phyloP scores from a whole-genome alignment of 768 basidiomycete genomes.

The Pleurotus tuber-regium region DNA sequence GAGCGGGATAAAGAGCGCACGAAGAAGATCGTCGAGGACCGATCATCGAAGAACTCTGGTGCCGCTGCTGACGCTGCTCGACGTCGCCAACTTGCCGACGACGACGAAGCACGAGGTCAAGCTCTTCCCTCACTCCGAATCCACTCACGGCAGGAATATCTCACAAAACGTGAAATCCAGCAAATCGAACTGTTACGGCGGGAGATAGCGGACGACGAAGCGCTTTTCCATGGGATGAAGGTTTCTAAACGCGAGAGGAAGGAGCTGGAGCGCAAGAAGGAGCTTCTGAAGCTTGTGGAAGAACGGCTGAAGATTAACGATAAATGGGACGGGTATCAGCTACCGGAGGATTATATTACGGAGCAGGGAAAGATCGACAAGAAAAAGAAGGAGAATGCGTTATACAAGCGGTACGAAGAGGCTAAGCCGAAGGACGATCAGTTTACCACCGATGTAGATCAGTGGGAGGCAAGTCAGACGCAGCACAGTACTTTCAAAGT shows the following conservation, averaged over 20 bases:
- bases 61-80: constrained; percentile 82
- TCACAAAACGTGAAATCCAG: constrained; percentile 95
- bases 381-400: constrained; percentile 89
- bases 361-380: constrained; percentile 98
- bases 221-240: constrained; percentile 88
- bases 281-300: constrained; percentile 87
- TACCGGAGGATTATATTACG: constrained; percentile 97
- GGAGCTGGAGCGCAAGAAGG: constrained; percentile 90
- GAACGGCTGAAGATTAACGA: constrained; percentile 94
- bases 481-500: constrained; percentile 85
- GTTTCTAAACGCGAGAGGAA: constrained; percentile 78
- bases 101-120: constrained; percentile 50
- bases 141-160: constrained; percentile 92
- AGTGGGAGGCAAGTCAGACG: constrained; percentile 95
- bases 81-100: constrained; percentile 80
- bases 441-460: constrained; percentile 95
- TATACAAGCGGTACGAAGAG: constrained; percentile 95
- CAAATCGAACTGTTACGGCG: constrained; percentile 90
- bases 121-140: constrained; percentile 75
- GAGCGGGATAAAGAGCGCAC: constrained; percentile 81
- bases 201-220: constrained; percentile 94
- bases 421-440: constrained; percentile 89
- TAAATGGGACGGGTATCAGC: constrained; percentile 92
- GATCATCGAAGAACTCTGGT: constrained; percentile 72
- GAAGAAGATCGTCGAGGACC: constrained; percentile 90